These are phyloP conservation scores for Tricholoma bakamatsutake DNA, from an alignment of 768 basidiomycete species.

Conservation along the genomic window DNA sequence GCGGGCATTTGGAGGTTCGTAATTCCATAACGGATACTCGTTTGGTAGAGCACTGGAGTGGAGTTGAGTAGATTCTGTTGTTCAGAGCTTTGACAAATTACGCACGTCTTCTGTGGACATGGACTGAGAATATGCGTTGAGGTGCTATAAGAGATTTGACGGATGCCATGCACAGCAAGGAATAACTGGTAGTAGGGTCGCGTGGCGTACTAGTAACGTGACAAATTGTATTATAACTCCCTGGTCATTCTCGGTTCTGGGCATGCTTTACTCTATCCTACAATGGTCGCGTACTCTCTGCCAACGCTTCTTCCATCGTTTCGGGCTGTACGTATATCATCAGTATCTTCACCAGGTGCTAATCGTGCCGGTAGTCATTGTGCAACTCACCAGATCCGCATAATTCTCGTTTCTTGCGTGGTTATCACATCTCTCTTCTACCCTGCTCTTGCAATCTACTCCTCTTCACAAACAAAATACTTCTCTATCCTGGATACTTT, in stretches of 20 bases:
- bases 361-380: constrained; percentile 56
- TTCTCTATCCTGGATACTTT: constrained; percentile 63
- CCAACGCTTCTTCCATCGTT: constrained; percentile 57
- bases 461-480: constrained; percentile 63
- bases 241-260: no score
- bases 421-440: constrained; percentile 89
- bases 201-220: neutral
- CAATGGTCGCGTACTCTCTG: constrained; percentile 37
- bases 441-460: constrained; percentile 83
- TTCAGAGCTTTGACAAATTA: neutral
- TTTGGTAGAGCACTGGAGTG: constrained; percentile 47
- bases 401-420: constrained; percentile 81
- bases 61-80: constrained; percentile 3
- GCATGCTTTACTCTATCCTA: constrained; percentile 12
- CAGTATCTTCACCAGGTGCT: constrained; percentile 7
- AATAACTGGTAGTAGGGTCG: neutral
- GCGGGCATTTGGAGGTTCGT: constrained; percentile 88
- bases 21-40: constrained; percentile 48
- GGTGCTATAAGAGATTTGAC: constrained; percentile 6
- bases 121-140: neutral
- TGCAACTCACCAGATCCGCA: constrained; percentile 84
- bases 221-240: no score
- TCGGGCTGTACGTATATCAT: constrained; percentile 60
- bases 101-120: constrained; percentile 11
- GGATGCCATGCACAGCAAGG: constrained; percentile 15